phyloP scores from a whole-genome alignment of 148 eudicot species.

The Chenopodium suecicum region DNA sequence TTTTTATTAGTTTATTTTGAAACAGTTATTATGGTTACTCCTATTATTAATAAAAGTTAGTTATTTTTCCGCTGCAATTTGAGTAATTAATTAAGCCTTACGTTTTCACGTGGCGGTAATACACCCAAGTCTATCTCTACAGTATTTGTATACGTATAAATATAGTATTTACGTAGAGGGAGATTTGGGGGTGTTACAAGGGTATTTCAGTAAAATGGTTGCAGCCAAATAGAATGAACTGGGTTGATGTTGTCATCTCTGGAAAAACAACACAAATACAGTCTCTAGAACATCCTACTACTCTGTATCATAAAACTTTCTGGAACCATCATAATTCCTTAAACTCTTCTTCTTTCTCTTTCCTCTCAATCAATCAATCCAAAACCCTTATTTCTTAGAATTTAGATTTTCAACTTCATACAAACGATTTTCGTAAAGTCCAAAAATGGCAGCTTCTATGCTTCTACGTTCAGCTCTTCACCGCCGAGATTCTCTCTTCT shows the following conservation, averaged over 20 bases:
- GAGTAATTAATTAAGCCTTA: no score
- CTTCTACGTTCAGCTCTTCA: slow-evolving; percentile 35
- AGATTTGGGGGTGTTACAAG: no score
- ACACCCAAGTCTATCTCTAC: no score
- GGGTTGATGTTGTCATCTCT: slow-evolving; percentile 2
- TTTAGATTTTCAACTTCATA: no score
- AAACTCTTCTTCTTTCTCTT: not conserved
- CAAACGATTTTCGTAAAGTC: not conserved
- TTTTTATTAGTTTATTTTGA: no score
- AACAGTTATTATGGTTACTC: no score
- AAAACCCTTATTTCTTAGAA: not conserved
- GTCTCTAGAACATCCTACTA: slow-evolving; percentile 6
- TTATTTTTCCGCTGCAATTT: no score
- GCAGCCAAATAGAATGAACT: not conserved
- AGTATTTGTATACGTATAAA: no score
- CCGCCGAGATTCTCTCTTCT: not conserved
- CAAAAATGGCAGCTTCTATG: slow-evolving; percentile 25
- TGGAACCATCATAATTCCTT: not conserved
- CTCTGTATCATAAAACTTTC: not conserved
- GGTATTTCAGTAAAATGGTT: not conserved
- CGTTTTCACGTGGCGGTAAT: no score
- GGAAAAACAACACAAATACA: not conserved
- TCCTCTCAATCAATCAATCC: not conserved
- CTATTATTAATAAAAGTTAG: no score
- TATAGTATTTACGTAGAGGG: no score